Evolutionary conservation across 2,329 filamentous ascomycete species (phyloP).

Genomic region (Aspergillus transmontanensis): DNA sequence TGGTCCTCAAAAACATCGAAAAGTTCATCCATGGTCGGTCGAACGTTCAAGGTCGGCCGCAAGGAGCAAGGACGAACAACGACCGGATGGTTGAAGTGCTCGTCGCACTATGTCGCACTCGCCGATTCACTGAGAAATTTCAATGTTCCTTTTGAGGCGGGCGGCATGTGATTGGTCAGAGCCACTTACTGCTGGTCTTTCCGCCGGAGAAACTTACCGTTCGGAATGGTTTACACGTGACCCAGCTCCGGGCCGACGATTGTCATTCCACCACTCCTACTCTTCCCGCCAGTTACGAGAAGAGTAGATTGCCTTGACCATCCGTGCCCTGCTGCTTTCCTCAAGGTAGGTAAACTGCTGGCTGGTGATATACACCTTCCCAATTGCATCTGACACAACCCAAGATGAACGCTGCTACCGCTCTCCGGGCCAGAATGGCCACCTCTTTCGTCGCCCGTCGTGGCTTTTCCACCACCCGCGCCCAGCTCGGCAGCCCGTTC

Average conservation of each 20-base stretch:
- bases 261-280: conserved; percentile 24
- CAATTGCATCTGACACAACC: conserved; percentile 44
- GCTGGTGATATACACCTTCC: conserved; percentile 8
- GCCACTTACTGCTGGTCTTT: not conserved
- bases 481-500: conserved; percentile 86
- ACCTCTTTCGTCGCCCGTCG: conserved; percentile 77
- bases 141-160: conserved; percentile 30
- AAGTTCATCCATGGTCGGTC: conserved; percentile 68
- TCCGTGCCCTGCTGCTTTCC: conserved; percentile 25
- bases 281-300: conserved; percentile 20
- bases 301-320: conserved; percentile 17
- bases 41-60: conserved; percentile 14
- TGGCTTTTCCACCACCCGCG: conserved; percentile 88
- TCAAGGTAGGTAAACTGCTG: conserved; percentile 34
- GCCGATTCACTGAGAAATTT: conserved; percentile 33
- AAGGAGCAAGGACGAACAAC: conserved; percentile 18
- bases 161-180: conserved; percentile 26
- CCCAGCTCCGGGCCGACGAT: conserved; percentile 12
- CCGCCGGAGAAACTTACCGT: conserved; percentile 25
- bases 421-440: conserved; percentile 64
- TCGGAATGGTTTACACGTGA: conserved; percentile 16
- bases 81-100: conserved; percentile 16
- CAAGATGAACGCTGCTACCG: conserved; percentile 77
- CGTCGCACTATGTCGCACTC: conserved; percentile 19
- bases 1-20: conserved; percentile 80